Evolutionary conservation across 108 stramenopile species (phyloP).

Genomic region (Craspedostauros australis): DNA sequence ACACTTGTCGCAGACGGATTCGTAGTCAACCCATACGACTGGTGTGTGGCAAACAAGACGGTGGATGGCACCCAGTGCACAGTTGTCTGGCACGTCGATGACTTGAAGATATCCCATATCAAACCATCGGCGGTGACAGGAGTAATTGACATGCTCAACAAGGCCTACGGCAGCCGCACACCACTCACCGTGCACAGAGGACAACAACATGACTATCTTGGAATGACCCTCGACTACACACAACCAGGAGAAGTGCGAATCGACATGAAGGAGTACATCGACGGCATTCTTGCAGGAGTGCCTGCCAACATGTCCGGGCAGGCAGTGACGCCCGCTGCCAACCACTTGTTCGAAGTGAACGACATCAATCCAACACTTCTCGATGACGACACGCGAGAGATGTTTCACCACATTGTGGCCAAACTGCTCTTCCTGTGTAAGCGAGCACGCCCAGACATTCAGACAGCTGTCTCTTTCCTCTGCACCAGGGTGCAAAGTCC

Average conservation of each 20-base stretch:
- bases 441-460: constrained; percentile 35
- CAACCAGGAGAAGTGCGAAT: constrained; percentile 4
- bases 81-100: constrained; percentile 44
- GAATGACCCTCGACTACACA: constrained; percentile 25
- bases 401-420: constrained; percentile 8
- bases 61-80: constrained; percentile 35
- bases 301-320: background rate
- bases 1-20: constrained; percentile 16
- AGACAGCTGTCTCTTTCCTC: constrained; percentile 39
- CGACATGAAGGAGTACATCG: constrained; percentile 17
- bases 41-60: constrained; percentile 35
- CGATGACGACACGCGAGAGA: background rate
- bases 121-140: constrained; percentile 4
- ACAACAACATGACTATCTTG: constrained; percentile 27
- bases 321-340: constrained; percentile 18
- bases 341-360: constrained; percentile 26
- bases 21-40: constrained; percentile 29
- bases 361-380: background rate
- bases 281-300: constrained; percentile 8
- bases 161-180: constrained; percentile 9
- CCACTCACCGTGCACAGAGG: constrained; percentile 11
- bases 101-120: constrained; percentile 35
- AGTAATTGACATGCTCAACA: constrained; percentile 3
- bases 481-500: constrained; percentile 33
- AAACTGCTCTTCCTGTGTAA: constrained; percentile 27